Base-by-base conservation (phyloP, 1,284 basidiomycete species). In the Apiotrichum gamsii region DNA sequence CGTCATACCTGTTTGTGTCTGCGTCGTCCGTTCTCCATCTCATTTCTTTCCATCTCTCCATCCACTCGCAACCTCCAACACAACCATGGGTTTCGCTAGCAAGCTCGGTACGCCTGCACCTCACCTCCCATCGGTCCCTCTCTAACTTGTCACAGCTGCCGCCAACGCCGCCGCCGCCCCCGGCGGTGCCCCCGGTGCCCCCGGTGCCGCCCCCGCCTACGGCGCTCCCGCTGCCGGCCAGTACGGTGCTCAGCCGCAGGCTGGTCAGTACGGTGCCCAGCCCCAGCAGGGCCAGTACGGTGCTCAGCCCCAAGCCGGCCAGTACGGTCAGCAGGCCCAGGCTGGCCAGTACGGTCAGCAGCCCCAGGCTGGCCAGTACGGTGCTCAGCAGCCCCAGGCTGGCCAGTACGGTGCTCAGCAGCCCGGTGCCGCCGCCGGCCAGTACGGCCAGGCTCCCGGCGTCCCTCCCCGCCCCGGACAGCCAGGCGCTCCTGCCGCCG, bases 361-460 rank as follows among this genome's bases (percentile, higher is more conserved):
- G 18, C 36, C 45, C 25, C 13, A 24, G 15, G 35, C 28, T 19
- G 47, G 34, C 18, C 52, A 56, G 35, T 49, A 50, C n/a, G 50
- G 36, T 19, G 52, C 55, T 37, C 50, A 54, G 23, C 48, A 44
- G 6, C 39, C 28, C 10, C 36, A 4, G 14, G 43, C 25, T 18
- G 50, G 37, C 4, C 18, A 29, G 14, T 62, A 61, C 20, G 49
- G 52, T 2, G 42, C 34, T 28, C 16, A 15, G 9, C 43, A 36
- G 19, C 39, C 35, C 11, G 47, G 44, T 25, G 43, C 38, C 19
- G 35, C 44, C 9, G 30, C 39, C 10, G 45, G 32, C 16, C 56
- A 58, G 40, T 50, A 51, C 16, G 51, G 41, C n/a, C 56, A 58
- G 43, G 25, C 25, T 11, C 25, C 25, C 11, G 25, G 25, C 11